Evolutionary conservation across 2,329 filamentous ascomycete genomes (phyloP), one percentile per base, ranked within the genome.

Genomic region (Reticulascus tulasneorum): DNA sequence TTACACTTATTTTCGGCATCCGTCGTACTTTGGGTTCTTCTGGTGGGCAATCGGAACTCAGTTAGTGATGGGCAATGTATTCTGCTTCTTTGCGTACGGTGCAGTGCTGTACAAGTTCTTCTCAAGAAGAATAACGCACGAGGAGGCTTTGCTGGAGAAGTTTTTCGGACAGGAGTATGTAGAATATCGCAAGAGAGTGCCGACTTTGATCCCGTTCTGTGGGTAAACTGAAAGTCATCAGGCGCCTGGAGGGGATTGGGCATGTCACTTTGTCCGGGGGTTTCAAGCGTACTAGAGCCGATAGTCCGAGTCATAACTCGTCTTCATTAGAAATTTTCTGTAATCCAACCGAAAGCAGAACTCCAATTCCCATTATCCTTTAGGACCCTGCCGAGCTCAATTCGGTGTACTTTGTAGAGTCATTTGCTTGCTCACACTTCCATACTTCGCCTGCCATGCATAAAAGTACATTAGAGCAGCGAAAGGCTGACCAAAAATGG

Each of bases 1-100:
- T 22, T 98, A 97, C 59, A 66, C 68, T 7, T 59, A 75, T 28
- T 66, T 94, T 34, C 71, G 93, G 17, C 93, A 98, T 60, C 93
- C 93, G 10, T 85, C 84, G 40, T 98, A 98, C 63, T 96, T 97
- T 66, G 93, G 91, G 4, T 98, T 96, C 67, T 98, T 95, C 63
- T 97, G 89, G 81, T 98, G 91, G 91, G 88, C 86, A 0, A 55
- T 97, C n/a, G 93, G 93, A 6, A 95, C 90, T 10, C 93, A 98
- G 69, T 55, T 97, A 27, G 79, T 94, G 36, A 71, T 96, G 46
- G 91, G 91, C 13, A 98, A 98, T 62, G 63, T 75, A 8, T 47
- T 94, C 3, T 94, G 88, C 57, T 79, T 94, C 38, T 48, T 82
- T 7, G 84, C 64, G 3, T 97, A 94, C 66, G 63, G 77, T 0